Percentiles rank a stretch among this genome's conserved stretches.
phyloP scores from a whole-genome alignment of 129 eudicot species.

The Centrapalus pauciflorus region DNA sequence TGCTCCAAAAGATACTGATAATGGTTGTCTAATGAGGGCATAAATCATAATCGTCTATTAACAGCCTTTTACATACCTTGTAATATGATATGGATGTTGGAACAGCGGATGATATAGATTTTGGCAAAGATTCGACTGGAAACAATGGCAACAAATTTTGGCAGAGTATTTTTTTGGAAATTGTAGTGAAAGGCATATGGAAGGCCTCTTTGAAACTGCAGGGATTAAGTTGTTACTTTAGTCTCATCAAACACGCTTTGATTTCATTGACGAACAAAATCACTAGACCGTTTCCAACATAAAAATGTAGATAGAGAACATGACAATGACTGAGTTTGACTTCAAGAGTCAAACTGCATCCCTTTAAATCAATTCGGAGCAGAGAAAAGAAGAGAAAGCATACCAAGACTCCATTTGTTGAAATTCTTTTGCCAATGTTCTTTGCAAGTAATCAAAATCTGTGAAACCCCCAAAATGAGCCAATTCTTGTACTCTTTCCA shows the following conservation, averaged over 20 bases:
- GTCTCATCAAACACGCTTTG: not conserved
- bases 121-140: constrained; percentile 48
- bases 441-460: constrained; percentile 60
- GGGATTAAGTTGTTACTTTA: constrained; percentile 2
- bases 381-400: constrained; percentile 19
- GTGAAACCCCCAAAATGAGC: constrained; percentile 80
- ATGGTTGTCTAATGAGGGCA: not conserved
- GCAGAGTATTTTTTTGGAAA: constrained; percentile 61
- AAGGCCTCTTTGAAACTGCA: constrained; percentile 90
- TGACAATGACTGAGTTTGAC: not conserved
- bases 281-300: not conserved
- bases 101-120: constrained; percentile 24
- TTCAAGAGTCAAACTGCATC: constrained; percentile 3
- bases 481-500: constrained; percentile 58
- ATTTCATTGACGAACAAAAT: not conserved
- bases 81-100: constrained; percentile 77
- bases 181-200: constrained; percentile 74
- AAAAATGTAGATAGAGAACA: too few relatives aligned
- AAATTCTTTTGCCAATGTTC: constrained; percentile 81
- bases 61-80: constrained; percentile 38
- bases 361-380: not conserved
- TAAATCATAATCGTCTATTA: not conserved
- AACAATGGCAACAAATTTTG: constrained; percentile 69
- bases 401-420: constrained; percentile 88
- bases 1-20: constrained; percentile 7